A percentile compares a stretch with the other conserved stretches of the same genome.
phyloP scores from a whole-genome alignment of 108 stramenopile species.

The Mediolabrus comicus region DNA sequence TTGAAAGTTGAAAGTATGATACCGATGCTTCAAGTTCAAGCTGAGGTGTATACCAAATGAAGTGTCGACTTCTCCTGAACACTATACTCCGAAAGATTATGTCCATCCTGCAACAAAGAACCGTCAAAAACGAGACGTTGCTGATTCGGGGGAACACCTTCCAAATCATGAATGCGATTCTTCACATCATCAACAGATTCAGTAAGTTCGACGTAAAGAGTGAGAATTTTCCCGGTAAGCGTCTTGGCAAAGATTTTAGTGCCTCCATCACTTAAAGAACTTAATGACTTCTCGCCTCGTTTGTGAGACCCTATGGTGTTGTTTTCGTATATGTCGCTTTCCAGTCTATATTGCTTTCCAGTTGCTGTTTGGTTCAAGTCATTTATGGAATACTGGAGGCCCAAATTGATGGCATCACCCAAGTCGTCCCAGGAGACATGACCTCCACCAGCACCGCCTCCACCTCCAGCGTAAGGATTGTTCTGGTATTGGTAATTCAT shows the following conservation, averaged over 20 bases:
- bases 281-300: background rate
- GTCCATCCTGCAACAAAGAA: slow-evolving; percentile 94
- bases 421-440: background rate
- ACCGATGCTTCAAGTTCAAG: no score
- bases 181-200: slow-evolving; percentile 96
- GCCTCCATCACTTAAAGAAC: background rate
- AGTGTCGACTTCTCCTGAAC: slow-evolving; percentile 92
- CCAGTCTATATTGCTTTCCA: background rate
- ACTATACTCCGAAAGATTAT: slow-evolving; percentile 95
- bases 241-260: slow-evolving; percentile 88
- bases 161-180: slow-evolving; percentile 94
- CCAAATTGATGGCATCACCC: background rate
- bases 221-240: slow-evolving; percentile 95
- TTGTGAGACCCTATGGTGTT: background rate
- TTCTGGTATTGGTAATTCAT: background rate
- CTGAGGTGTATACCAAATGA: slow-evolving; percentile 70
- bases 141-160: slow-evolving; percentile 93
- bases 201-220: slow-evolving; percentile 88
- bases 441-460: background rate
- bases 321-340: background rate
- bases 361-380: background rate
- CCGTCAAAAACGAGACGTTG: slow-evolving; percentile 93
- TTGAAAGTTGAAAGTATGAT: no score
- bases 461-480: background rate
- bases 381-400: background rate